These are phyloP conservation scores for Eremomyces bilateralis DNA, from an alignment of 495 filamentous ascomycete genomes.

Conservation along the genomic window DNA sequence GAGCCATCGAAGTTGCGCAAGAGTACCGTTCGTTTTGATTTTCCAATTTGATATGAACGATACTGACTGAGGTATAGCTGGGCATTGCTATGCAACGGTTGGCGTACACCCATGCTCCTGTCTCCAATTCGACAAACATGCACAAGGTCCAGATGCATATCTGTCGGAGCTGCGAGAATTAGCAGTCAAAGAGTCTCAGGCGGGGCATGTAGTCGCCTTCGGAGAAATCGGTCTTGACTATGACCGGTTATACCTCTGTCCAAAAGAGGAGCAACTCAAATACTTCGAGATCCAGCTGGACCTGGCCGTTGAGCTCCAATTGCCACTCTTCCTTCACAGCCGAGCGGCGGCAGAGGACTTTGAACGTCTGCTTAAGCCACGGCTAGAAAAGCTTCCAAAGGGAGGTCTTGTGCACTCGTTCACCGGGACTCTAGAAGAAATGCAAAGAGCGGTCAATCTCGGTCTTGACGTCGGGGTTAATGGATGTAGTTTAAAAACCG, in stretches of 20 bases:
- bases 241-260: conserved; percentile 62
- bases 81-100: conserved; percentile 66
- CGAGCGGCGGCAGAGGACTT: conserved; percentile 70
- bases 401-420: conserved; percentile 78
- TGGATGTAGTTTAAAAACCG: conserved; percentile 81
- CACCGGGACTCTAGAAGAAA: conserved; percentile 66
- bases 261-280: conserved; percentile 54
- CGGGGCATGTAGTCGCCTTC: conserved; percentile 50
- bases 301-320: conserved; percentile 51
- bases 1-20: conserved; percentile 50
- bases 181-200: conserved; percentile 23
- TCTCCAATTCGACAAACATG: conserved; percentile 42
- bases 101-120: conserved; percentile 81
- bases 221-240: conserved; percentile 95
- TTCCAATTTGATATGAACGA: background rate
- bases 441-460: conserved; percentile 48
- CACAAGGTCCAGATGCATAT: conserved; percentile 26
- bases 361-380: conserved; percentile 33
- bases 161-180: conserved; percentile 33
- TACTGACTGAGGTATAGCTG: conserved; percentile 26
- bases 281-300: conserved; percentile 67
- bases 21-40: conserved; percentile 35
- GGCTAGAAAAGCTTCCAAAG: conserved; percentile 35
- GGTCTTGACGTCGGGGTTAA: conserved; percentile 76
- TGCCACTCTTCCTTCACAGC: conserved; percentile 81